Conservation (phyloP, 257 asterid genomes). For the Gentiana straminea region DNA sequence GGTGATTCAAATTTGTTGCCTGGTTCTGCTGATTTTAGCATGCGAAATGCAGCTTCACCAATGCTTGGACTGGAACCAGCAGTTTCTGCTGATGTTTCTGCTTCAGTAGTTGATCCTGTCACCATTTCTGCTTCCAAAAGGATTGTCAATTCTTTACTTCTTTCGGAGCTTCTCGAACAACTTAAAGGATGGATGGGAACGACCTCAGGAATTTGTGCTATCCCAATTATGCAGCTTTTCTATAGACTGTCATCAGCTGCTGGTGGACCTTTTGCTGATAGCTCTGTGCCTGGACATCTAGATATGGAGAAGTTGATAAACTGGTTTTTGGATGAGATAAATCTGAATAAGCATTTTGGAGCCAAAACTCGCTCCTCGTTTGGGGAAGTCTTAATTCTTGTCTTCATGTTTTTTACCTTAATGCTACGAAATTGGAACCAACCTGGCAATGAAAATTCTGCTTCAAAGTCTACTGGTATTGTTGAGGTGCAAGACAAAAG, state of each 20-base stretch:
- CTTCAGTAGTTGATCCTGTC: conserved; percentile 73
- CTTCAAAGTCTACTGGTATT: conserved; percentile 46
- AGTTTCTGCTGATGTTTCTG: conserved; percentile 69
- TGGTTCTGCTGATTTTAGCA: conserved; percentile 49
- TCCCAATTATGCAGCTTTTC: conserved; percentile 94
- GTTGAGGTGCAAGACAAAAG: conserved; percentile 60
- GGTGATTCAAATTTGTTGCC: conserved; percentile 53
- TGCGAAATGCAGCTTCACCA: conserved; percentile 49
- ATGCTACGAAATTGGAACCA: conserved; percentile 99
- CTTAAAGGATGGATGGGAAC: conserved; percentile 92
- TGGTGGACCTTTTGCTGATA: conserved; percentile 86
- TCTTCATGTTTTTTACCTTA: conserved; percentile 91
- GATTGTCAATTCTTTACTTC: conserved; percentile 85
- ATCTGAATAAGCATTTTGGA: conserved; percentile 48
- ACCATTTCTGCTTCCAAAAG: conserved; percentile 94
- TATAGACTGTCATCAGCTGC: conserved; percentile 86
- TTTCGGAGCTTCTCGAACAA: conserved; percentile 92
- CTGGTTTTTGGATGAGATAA: conserved; percentile 88
- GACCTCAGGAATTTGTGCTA: conserved; percentile 78
- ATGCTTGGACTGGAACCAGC: conserved; percentile 71
- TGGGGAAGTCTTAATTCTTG: conserved; percentile 80
- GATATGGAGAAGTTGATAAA: conserved; percentile 78
- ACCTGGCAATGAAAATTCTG: conserved; percentile 68
- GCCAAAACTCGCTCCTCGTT: conserved; percentile 67
- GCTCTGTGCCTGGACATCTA: conserved; percentile 56